Evolutionary conservation across 202 grass and related monocot genomes (phyloP), one percentile per base, ranked within the genome.

Genomic region (Dendrocalamus latiflorus): DNA sequence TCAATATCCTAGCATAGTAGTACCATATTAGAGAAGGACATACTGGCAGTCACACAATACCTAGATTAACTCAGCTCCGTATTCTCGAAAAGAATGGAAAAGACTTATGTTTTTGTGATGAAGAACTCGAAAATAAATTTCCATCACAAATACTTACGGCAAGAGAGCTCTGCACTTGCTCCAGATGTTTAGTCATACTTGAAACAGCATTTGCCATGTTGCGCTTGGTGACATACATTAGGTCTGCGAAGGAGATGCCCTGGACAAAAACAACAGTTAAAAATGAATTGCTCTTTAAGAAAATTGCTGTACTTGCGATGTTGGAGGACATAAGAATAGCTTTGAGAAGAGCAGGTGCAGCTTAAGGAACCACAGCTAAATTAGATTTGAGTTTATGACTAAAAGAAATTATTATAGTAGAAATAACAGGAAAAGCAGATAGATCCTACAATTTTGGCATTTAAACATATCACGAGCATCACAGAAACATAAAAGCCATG

Each of bases 201-300:
- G 89, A 93, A 83, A 99, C 91, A 83, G 88, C 96, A 72, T 85
- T 95, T 70, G 93, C 87, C 93, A 99, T 95, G 76, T 95, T 95
- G n/a, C 54, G 82, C 81, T 95, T 99, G 41, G 96, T 99, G 16
- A 99, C 93, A 87, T 99, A 99, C 96, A 99, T 99, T 54, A 99
- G 72, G 65, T 99, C 93, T 8, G 85, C 85, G 54, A 99, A 95
- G 4, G 91, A 95, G 57, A 89, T 65, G 80, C 96, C 96, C 95
- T 95, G 65, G 39, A 64, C 22, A 80, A 88, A 24, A 70, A 51
- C 44, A 70, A 63, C 3, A 86, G 11, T 76, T 48, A 17, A 66
- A 66, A 86, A 80, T 63, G 39, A 78, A 37, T 68, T 54, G 9
- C 50, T 34, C n/a, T 81, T 48, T 16, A 64, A 77, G 30, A 33